Base-by-base conservation (phyloP, 495 filamentous ascomycete genomes). In the Trichoderma gamsii region DNA sequence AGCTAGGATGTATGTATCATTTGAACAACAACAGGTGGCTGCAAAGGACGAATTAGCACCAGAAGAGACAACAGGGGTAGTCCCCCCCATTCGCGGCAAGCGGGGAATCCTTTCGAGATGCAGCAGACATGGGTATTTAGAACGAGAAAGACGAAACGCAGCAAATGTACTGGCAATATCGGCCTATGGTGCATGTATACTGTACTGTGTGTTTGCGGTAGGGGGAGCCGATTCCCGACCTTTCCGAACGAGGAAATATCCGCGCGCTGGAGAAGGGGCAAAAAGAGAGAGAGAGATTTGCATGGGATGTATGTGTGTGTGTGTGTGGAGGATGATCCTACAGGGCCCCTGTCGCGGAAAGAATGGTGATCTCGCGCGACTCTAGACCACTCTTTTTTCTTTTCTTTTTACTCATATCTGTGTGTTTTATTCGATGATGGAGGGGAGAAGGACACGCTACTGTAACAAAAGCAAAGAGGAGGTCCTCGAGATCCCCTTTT, bases 221-320 rank as follows among this genome's bases (percentile, higher is more conserved):
- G 23, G 56, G 23, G 6, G 27, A 61, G 27, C 12, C 15, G 56
- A 21, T 11, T 56, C 21, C 51, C 56, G 23, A 32, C 56, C 56
- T 29, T 61, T 27, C 56, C 56, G 25, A 61, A 61, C 8, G 56
- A 61, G 56, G 56, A 61, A 61, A 61, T 61, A 61, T 29, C 56
- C 23, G 56, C 56, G 56, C 56, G 23, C 56, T 61, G 56, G 56
- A 21, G 23, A 21, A 32, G 27, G 16, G 27, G 25, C 13, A 15
- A 49, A 49, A 49, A 15, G 44, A 49, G n/a, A 15, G n/a, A 27
- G 27, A 61, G 9, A 61, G 23, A 61, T 61, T 61, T 61, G 56
- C 56, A 61, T 29, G 56, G 56, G 56, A 25, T 9, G 23, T 11
- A 1, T 52, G 49, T n/a, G 18, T 7, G 56, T 9, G 23, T 11